phyloP scores from a whole-genome alignment of 495 filamentous ascomycete species.

The Cryomyces antarcticus region DNA sequence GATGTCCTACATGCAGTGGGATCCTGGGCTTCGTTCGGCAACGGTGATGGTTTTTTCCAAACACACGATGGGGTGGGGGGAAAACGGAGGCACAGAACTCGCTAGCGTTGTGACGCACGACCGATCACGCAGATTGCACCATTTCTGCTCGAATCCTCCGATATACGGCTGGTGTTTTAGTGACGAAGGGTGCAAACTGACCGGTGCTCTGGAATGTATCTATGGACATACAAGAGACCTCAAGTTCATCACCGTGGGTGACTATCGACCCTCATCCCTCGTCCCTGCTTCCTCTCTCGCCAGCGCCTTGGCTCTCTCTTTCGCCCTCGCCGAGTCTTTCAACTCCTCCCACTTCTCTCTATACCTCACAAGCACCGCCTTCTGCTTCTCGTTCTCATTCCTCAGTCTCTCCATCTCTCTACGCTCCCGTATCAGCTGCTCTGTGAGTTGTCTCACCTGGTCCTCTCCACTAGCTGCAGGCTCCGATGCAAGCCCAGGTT shows the following conservation, averaged over 20 bases:
- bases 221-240: too few relatives aligned
- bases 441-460: slow-evolving; percentile 30
- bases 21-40: too few relatives aligned
- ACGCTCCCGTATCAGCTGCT: slow-evolving; percentile 26
- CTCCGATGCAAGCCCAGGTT: background rate
- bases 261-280: background rate
- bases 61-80: too few relatives aligned
- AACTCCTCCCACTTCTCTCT: slow-evolving; percentile 66
- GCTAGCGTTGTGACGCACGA: too few relatives aligned
- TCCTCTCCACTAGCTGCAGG: slow-evolving; percentile 15
- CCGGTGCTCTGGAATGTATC: too few relatives aligned
- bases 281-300: background rate
- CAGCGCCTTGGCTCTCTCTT: background rate
- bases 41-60: too few relatives aligned
- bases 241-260: background rate
- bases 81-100: too few relatives aligned
- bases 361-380: slow-evolving; percentile 44
- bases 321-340: slow-evolving; percentile 57
- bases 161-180: too few relatives aligned
- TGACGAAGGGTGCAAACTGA: too few relatives aligned
- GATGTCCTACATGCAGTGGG: too few relatives aligned
- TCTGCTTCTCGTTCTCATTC: slow-evolving; percentile 49
- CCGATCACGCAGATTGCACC: too few relatives aligned
- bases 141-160: too few relatives aligned
- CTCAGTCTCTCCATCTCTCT: slow-evolving; percentile 36